Base-by-base conservation (phyloP, 805 yeast genomes). In the Wickerhamomyces subpelliculosus region DNA sequence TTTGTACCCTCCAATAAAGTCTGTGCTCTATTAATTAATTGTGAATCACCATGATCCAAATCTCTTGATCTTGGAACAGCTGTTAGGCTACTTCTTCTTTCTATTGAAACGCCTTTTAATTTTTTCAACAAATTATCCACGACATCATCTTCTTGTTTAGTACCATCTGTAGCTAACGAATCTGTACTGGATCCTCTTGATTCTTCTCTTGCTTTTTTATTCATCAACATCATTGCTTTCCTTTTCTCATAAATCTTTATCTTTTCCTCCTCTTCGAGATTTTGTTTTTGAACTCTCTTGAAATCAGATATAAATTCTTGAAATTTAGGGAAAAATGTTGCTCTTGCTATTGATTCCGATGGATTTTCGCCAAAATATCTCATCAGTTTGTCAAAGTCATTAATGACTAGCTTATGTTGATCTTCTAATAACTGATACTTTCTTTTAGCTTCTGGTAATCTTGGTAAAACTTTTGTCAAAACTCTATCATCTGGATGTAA, bases 331-430 rank as follows among this genome's bases (percentile, higher is more conserved):
- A 90, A 86, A 51, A 93, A 90, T 0, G 78, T 63, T 42, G 75
- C 73, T 38, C 81, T 73, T 14, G 89, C 74, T 46, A 69, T 67
- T 27, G 73, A 65, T 57, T 90, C 97, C 8, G 58, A 61, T 1
- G 84, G 70, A 56, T 86, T 94, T 60, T 93, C 98, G n/a, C 97
- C 97, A 55, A 85, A 93, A 49, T 74, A 78, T 45, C 71, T 71
- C 94, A 93, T 82, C 45, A 88, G 65, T 25, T 72, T 68, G 37
- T 76, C 75, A 54, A 84, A 84, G 42, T 82, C 86, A 32, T 72
- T 65, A 39, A 80, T 61, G 0, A 90, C 78, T 19, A 76, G 62
- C 39, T 69, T 71, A 22, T 81, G 66, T 46, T 84, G 89, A 38
- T 78, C 76, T 33, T 72, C 72, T 31, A 93, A 61, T 28, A 80